Conservation (phyloP, 2,329 filamentous ascomycete genomes). For the Fusarium chlamydosporum region DNA sequence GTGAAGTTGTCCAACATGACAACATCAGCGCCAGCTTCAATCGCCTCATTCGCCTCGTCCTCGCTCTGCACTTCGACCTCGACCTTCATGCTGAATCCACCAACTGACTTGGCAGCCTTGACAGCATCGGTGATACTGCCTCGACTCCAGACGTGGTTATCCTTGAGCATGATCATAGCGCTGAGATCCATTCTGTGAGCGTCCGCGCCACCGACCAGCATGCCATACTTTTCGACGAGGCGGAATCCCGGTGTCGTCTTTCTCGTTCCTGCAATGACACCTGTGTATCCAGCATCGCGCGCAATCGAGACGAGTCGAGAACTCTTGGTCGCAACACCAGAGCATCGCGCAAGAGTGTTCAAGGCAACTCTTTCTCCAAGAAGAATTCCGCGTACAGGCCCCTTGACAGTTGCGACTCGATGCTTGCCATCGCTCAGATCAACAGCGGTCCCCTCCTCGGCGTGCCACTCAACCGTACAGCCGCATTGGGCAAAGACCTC, state of each 20-base stretch:
- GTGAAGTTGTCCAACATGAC: constrained; percentile 98
- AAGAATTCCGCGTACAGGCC: constrained; percentile 83
- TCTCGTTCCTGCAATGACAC: constrained; percentile 90
- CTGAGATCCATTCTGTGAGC: constrained; percentile 91
- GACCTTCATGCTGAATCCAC: constrained; percentile 92
- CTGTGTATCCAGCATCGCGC: constrained; percentile 78
- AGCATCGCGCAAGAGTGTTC: constrained; percentile 91
- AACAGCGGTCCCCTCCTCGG: constrained; percentile 79
- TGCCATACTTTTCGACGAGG: constrained; percentile 97
- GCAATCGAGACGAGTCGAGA: constrained; percentile 68
- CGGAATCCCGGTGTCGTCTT: constrained; percentile 98
- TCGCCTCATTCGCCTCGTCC: constrained; percentile 90
- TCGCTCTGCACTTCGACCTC: constrained; percentile 96
- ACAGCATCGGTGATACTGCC: constrained; percentile 90
- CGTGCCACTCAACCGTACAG: constrained; percentile 92
- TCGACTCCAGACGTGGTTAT: constrained; percentile 96
- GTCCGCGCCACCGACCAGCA: constrained; percentile 94
- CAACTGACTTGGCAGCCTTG: constrained; percentile 82
- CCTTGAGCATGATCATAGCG: constrained; percentile 98
- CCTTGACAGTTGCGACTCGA: constrained; percentile 83
- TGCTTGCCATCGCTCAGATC: constrained; percentile 70
- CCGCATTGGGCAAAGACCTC: constrained; percentile 92
- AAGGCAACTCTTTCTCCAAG: constrained; percentile 95
- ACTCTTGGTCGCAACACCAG: constrained; percentile 84
- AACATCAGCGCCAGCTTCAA: constrained; percentile 90